These are phyloP conservation scores for Centrapalus pauciflorus DNA, from an alignment of 129 eudicot species.

Conservation along the genomic window DNA sequence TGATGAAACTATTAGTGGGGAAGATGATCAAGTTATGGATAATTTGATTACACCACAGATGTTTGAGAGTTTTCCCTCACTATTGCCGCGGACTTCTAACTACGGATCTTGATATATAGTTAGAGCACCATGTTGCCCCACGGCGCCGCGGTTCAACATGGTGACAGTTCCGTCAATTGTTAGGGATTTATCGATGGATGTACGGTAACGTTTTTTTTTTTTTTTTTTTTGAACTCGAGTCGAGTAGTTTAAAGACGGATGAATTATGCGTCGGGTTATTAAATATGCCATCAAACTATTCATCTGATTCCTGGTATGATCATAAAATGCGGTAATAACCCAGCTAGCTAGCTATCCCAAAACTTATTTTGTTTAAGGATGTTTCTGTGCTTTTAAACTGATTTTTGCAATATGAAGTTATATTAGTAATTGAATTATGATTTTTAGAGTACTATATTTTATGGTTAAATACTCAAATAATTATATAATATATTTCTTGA, in stretches of 20 bases:
- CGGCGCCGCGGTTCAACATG: neutral
- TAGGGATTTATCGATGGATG: neutral
- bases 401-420: too few relatives aligned
- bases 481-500: too few relatives aligned
- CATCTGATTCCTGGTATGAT: too few relatives aligned
- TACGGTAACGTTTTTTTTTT: too few relatives aligned
- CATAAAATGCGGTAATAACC: too few relatives aligned
- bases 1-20: slow-evolving; percentile 1
- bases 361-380: too few relatives aligned
- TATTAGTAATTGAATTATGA: too few relatives aligned
- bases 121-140: slow-evolving; percentile 2
- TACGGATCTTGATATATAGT: slow-evolving; percentile 5
- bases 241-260: neutral
- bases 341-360: too few relatives aligned
- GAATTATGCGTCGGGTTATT: neutral
- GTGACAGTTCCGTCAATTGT: neutral
- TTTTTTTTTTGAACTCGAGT: neutral
- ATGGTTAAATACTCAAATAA: too few relatives aligned
- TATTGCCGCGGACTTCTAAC: slow-evolving; percentile 15
- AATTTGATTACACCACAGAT: slow-evolving; percentile 23
- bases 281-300: neutral
- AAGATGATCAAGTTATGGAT: slow-evolving; percentile 11
- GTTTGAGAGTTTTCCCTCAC: slow-evolving; percentile 14
- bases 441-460: too few relatives aligned
- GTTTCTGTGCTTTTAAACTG: too few relatives aligned